Base-by-base conservation (phyloP, 176 grass and related monocot genomes). In the Oryza meridionalis region DNA sequence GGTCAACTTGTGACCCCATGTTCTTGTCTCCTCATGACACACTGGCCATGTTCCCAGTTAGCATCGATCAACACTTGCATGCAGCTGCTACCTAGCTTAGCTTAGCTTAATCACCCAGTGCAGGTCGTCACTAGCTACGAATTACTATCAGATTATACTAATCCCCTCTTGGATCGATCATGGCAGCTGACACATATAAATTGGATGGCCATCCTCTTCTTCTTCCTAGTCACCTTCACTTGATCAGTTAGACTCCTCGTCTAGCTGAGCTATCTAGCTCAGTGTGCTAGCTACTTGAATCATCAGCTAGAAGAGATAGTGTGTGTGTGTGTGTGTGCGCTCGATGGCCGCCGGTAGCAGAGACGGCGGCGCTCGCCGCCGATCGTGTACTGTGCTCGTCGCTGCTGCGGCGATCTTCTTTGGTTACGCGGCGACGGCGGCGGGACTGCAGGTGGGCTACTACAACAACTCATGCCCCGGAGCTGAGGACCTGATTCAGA, bases 371-470 rank as follows among this genome's bases (percentile, higher is more conserved):
- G 75, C n/a, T 42, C 75, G 59, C 15, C 22, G 4, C 0, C 17
- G 53, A n/a, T 64, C 38, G 19, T n/a, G 21, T 29, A 0, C 14
- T 3, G 29, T 68, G 1, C 2, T n/a, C 14, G 32, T 87, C 37
- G 63, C 40, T 4, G 47, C 29, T 4, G 63, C n/a, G 0, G 67
- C 25, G 14, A n/a, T 75, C 59, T n/a, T 12, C 10, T 14, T 7
- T 5, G 4, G n/a, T 2, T 24, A 51, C 2, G 44, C 53, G 11
- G 4, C 2, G 53, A 5, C 73, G 25, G 76, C 64, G 67, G n/a
- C 33, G 37, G 67, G 72, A 61, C 74, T 90, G 14, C 63, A 86
- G 84, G 79, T 90, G 1, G 88, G 88, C 0, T 86, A 86, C 79
- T 90, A 90, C 68, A 25, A 64, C 68, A 0, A 9, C 1, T 74